Percentiles rank a stretch among this genome's conserved stretches.
These are phyloP conservation scores for Zygotorulaspora chibaensis DNA, from an alignment of 805 yeast species.

Conservation along the genomic window DNA sequence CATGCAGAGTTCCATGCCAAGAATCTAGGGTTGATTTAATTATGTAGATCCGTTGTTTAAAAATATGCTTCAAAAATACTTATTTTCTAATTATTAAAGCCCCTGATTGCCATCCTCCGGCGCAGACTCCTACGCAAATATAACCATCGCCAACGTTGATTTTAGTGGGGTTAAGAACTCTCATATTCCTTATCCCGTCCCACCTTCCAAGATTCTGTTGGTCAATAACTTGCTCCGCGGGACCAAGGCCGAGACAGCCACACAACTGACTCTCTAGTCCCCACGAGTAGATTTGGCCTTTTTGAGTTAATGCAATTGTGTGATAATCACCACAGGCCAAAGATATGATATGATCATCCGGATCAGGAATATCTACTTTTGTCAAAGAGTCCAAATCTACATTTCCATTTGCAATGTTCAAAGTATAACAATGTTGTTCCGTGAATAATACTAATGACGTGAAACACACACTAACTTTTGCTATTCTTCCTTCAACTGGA, in stretches of 20 bases:
- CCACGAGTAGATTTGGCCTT: slow-evolving; percentile 61
- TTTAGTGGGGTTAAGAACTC: slow-evolving; percentile 43
- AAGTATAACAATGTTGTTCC: slow-evolving; percentile 39
- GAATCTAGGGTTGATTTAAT: slow-evolving; percentile 39
- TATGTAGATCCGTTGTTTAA: background rate
- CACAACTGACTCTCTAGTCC: slow-evolving; percentile 58
- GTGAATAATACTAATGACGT: slow-evolving; percentile 53
- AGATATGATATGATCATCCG: slow-evolving; percentile 46
- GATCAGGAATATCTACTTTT: slow-evolving; percentile 28
- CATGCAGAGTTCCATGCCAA: slow-evolving; percentile 88
- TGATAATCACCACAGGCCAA: slow-evolving; percentile 73
- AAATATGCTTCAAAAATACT: background rate
- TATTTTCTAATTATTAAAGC: slow-evolving; percentile 44
- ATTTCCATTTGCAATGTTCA: slow-evolving; percentile 18
- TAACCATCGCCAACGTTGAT: slow-evolving; percentile 38
- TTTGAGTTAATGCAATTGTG: slow-evolving; percentile 52
- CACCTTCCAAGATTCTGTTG: slow-evolving; percentile 28
- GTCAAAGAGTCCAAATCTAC: slow-evolving; percentile 14
- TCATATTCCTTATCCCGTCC: slow-evolving; percentile 29
- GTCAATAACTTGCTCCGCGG: slow-evolving; percentile 20
- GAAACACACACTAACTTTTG: slow-evolving; percentile 53
- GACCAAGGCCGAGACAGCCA: slow-evolving; percentile 71
- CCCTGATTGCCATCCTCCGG: slow-evolving; percentile 79
- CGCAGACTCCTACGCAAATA: slow-evolving; percentile 56
- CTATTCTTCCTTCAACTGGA: slow-evolving; percentile 36